phyloP scores from a whole-genome alignment of 257 asterid species.

The Phtheirospermum japonicum region DNA sequence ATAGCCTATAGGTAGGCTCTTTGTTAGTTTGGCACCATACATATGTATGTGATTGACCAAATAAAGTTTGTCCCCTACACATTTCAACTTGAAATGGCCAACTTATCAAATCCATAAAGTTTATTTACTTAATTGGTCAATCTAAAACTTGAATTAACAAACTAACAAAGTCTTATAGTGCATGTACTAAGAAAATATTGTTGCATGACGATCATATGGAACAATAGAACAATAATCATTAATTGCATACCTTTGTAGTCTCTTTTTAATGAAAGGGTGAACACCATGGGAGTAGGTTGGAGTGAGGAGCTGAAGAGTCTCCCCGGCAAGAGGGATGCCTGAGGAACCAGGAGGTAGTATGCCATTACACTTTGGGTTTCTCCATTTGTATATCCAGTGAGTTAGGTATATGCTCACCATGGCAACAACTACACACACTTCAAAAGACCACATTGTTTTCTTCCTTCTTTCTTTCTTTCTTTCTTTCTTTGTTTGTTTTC shows the following conservation, averaged over 20 bases:
- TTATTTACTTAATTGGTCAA: too few relatives aligned
- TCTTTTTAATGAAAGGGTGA: conserved; percentile 30
- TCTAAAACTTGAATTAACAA: too few relatives aligned
- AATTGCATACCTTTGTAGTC: conserved; percentile 27
- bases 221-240: neutral
- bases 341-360: conserved; percentile 36
- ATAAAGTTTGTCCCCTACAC: too few relatives aligned
- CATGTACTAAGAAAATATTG: too few relatives aligned
- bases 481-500: too few relatives aligned
- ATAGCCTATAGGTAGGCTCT: too few relatives aligned
- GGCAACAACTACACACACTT: neutral
- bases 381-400: conserved; percentile 21
- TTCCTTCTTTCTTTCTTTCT: neutral
- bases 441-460: neutral
- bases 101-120: too few relatives aligned
- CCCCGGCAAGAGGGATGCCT: conserved; percentile 37
- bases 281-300: conserved; percentile 24
- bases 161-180: too few relatives aligned
- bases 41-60: too few relatives aligned
- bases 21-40: too few relatives aligned
- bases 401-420: neutral
- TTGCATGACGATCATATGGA: too few relatives aligned
- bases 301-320: conserved; percentile 26
- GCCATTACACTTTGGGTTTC: conserved; percentile 24
- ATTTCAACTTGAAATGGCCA: too few relatives aligned